Evolutionary conservation across 306 rosid species (phyloP).

Genomic region (Dryas octopetala): DNA sequence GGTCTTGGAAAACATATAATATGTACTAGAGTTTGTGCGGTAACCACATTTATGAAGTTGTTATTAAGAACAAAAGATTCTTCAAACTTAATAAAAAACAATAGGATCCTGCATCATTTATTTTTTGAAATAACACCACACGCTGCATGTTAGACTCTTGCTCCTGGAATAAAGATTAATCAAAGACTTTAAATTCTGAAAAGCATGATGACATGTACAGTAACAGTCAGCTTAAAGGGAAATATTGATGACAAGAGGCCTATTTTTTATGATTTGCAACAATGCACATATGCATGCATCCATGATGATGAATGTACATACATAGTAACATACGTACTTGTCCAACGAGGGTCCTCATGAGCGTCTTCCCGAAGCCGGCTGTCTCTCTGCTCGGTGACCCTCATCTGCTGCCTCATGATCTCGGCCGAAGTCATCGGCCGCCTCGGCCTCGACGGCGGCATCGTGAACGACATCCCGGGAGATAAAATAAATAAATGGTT

Average conservation of each 20-base stretch:
- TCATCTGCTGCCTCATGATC: constrained; percentile 98
- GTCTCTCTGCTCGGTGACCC: constrained; percentile 84
- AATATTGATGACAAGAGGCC: background rate
- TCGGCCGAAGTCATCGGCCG: constrained; percentile 98
- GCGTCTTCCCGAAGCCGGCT: constrained; percentile 73
- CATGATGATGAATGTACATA: too few species aligned
- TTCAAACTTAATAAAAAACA: background rate
- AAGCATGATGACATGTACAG: too few species aligned
- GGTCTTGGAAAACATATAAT: background rate
- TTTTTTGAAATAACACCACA: too few species aligned
- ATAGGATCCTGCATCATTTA: too few species aligned
- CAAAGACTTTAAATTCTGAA: background rate
- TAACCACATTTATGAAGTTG: background rate
- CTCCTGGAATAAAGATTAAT: background rate
- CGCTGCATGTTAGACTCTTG: background rate
- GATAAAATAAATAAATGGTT: background rate
- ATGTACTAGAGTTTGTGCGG: too few species aligned
- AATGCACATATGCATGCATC: too few species aligned
- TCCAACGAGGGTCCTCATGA: constrained; percentile 88
- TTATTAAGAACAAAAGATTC: background rate
- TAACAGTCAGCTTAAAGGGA: background rate
- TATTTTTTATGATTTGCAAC: too few species aligned
- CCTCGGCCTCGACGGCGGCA: constrained; percentile 51
- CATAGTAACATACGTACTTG: constrained; percentile 55
- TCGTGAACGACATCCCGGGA: constrained; percentile 24